phyloP scores from a whole-genome alignment of 2,329 filamentous ascomycete genomes.

The Fusarium haematococcum region DNA sequence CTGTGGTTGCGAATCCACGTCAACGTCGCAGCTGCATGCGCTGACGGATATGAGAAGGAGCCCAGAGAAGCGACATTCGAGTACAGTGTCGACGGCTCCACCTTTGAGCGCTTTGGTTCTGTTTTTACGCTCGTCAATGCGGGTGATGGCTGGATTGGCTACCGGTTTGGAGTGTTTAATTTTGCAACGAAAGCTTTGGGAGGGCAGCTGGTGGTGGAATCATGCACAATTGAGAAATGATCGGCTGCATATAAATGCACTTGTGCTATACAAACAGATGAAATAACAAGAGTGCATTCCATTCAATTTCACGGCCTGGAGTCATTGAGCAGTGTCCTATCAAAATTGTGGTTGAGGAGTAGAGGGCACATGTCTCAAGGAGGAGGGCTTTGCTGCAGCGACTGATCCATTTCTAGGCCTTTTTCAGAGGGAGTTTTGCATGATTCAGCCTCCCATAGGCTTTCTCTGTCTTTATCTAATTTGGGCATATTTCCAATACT shows the following conservation, averaged over 20 bases:
- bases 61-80: not conserved
- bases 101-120: not conserved
- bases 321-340: not conserved
- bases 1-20: not conserved
- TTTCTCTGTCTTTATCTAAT: not conserved
- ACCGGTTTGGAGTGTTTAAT: conserved; percentile 62
- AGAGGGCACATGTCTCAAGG: not conserved
- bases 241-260: not conserved
- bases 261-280: accelerated
- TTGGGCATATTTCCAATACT: not conserved
- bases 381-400: not conserved
- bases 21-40: not conserved
- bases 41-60: not conserved
- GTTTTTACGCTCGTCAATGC: conserved; percentile 44
- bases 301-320: not conserved
- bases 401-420: not conserved
- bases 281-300: not conserved
- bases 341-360: not conserved
- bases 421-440: not conserved
- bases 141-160: conserved; percentile 58
- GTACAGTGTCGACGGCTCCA: not conserved
- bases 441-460: too few relatives aligned
- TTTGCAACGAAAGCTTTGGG: conserved; percentile 54
- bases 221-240: not conserved
- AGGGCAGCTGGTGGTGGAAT: conserved; percentile 19